Base-by-base conservation (phyloP, 2,329 filamentous ascomycete species). In the Zymoseptoria tritici region DNA sequence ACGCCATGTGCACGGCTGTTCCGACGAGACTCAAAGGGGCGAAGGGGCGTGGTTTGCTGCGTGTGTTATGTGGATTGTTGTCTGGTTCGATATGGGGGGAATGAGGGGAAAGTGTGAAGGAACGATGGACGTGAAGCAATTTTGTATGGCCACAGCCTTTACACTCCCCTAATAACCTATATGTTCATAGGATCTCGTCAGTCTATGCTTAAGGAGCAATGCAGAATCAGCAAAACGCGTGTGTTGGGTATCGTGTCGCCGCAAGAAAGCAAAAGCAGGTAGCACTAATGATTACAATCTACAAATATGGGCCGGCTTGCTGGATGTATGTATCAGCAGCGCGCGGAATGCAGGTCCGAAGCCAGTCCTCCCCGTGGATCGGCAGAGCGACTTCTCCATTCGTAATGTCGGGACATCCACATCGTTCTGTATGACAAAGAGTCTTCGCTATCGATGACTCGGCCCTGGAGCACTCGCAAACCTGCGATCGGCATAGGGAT, bases 401-500 rank as follows among this genome's bases (percentile, higher is more conserved):
- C 36, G 16, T 16, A n/a, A 46, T 46, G 13, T 16, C 36, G 11
- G n/a, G 13, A 46, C 16, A 16, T 16, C 11, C 36, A 16, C 16
- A 46, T 46, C 11, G 11, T 16, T n/a, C 5, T 13, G 36, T 4
- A 46, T 13, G 36, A 46, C 16, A 7, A 46, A 46, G 36, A n/a
- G 5, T 46, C 13, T n/a, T 46, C 16, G 36, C 36, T 46, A 46
- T 46, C 36, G 36, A 46, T 46, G 36, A 46, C 11, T 46, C 36
- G 11, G 36, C n/a, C 36, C 36, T 16, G 36, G 36, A 16, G 36
- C 36, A 46, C 13, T 46, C 13, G 36, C 20, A 21, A 56, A 58
- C 46, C 63, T 59, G 13, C 65, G 62, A 4, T 68, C 62, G 29
- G 68, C 68, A 55, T 70, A 73, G 8, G 71, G 71, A 57, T 73